Evolutionary conservation across 257 asterid species (phyloP).

Genomic region (Plantago ovata): DNA sequence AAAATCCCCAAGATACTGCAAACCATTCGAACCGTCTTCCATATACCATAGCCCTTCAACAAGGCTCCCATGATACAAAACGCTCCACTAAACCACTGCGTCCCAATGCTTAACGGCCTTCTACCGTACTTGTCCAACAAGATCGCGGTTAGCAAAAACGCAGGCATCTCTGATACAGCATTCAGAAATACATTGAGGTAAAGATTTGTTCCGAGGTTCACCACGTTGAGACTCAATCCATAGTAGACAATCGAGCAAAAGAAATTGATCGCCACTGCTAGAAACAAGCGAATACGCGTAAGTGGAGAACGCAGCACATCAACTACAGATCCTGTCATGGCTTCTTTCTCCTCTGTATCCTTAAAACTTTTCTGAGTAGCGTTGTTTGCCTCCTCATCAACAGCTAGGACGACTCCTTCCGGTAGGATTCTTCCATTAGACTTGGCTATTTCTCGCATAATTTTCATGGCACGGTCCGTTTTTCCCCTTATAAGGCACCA

Average conservation of each 20-base stretch:
- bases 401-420: constrained; percentile 35
- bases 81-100: constrained; percentile 66
- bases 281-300: constrained; percentile 55
- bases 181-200: constrained; percentile 68
- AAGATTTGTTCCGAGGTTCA: constrained; percentile 77
- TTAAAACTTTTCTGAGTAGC: neutral
- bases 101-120: constrained; percentile 71
- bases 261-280: constrained; percentile 71
- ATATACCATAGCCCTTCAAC: constrained; percentile 28
- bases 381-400: constrained; percentile 44
- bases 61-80: constrained; percentile 55
- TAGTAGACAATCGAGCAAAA: constrained; percentile 77
- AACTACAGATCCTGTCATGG: constrained; percentile 49
- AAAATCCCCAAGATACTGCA: constrained; percentile 71
- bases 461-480: constrained; percentile 39
- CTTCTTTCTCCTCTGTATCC: constrained; percentile 24
- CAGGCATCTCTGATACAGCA: constrained; percentile 81
- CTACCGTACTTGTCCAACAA: constrained; percentile 56
- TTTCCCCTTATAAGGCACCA: constrained; percentile 79
- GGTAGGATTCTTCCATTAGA: constrained; percentile 53
- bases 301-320: constrained; percentile 56
- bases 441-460: constrained; percentile 55
- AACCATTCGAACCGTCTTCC: constrained; percentile 40
- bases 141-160: constrained; percentile 58
- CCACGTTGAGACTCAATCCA: constrained; percentile 72